Percentiles rank a stretch among this genome's conserved stretches.
These are phyloP conservation scores for Nitzschia inconspicua DNA, from an alignment of 108 stramenopile species.

Conservation along the genomic window DNA sequence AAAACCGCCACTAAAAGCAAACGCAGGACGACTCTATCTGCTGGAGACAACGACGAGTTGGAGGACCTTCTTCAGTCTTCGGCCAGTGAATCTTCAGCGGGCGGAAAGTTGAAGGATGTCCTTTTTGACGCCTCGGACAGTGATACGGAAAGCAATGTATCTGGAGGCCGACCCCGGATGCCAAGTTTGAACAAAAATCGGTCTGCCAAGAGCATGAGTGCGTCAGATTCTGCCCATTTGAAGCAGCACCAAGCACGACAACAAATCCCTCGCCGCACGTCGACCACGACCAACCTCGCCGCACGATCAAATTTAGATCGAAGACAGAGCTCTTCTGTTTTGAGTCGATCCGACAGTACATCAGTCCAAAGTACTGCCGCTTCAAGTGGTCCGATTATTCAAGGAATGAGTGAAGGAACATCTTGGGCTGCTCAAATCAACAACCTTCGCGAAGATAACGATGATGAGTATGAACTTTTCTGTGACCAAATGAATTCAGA, in stretches of 20 bases:
- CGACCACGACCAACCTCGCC: constrained; percentile 2
- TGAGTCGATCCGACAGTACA: not conserved
- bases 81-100: too few species aligned
- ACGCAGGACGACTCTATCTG: not conserved
- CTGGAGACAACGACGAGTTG: not conserved
- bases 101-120: too few species aligned
- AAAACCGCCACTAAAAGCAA: not conserved
- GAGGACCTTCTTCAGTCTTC: constrained; percentile 11
- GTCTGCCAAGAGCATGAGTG: constrained; percentile 14
- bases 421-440: constrained; percentile 68
- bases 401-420: constrained; percentile 40
- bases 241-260: not conserved
- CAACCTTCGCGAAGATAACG: constrained; percentile 51
- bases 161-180: not conserved
- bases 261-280: not conserved
- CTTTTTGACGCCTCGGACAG: too few species aligned
- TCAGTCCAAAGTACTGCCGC: constrained; percentile 3
- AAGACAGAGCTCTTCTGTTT: constrained; percentile 4
- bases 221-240: constrained; percentile 3
- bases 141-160: too few species aligned
- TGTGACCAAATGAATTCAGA: constrained; percentile 17
- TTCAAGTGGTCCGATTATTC: constrained; percentile 20
- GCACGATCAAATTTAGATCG: not conserved
- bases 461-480: constrained; percentile 51
- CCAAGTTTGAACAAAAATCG: not conserved